phyloP scores from a whole-genome alignment of 1,139 yeast genomes.

The Kluyveromyces sp. region DNA sequence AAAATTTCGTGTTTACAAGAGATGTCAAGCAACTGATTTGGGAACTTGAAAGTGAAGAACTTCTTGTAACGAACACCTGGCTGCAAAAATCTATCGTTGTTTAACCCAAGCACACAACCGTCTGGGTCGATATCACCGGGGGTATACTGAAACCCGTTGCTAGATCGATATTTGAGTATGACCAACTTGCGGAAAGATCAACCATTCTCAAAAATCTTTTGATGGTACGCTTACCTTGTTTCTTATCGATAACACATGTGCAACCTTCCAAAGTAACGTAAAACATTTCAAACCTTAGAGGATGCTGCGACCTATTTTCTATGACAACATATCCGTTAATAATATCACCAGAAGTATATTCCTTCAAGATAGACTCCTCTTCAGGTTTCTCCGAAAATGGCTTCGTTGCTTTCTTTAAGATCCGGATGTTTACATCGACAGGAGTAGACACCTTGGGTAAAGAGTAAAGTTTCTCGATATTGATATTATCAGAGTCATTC shows the following conservation, averaged over 20 bases:
- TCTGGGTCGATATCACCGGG: constrained; percentile 43
- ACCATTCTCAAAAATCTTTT: constrained; percentile 37
- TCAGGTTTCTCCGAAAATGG: constrained; percentile 22
- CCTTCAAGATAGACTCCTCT: constrained; percentile 35
- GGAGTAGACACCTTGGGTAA: constrained; percentile 29
- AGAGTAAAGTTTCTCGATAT: constrained; percentile 32
- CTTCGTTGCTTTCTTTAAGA: constrained; percentile 33
- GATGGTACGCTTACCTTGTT: constrained; percentile 26
- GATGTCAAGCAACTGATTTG: constrained; percentile 48
- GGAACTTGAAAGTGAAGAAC: constrained; percentile 57
- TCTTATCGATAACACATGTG: constrained; percentile 27
- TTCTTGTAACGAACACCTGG: constrained; percentile 52
- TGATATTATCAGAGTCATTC: constrained; percentile 23
- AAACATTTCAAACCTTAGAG: constrained; percentile 48
- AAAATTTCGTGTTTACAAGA: constrained; percentile 47
- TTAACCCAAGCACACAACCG: constrained; percentile 45
- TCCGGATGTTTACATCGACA: constrained; percentile 29
- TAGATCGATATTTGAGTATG: constrained; percentile 33
- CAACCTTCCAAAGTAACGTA: constrained; percentile 52
- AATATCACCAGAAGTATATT: constrained; percentile 48
- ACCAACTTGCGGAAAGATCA: constrained; percentile 39
- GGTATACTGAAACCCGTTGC: constrained; percentile 44
- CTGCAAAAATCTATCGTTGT: constrained; percentile 41
- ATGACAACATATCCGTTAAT: constrained; percentile 48
- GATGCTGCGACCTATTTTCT: constrained; percentile 35